phyloP scores from a whole-genome alignment of 2,329 filamentous ascomycete species.

The Lecanosticta acicola region DNA sequence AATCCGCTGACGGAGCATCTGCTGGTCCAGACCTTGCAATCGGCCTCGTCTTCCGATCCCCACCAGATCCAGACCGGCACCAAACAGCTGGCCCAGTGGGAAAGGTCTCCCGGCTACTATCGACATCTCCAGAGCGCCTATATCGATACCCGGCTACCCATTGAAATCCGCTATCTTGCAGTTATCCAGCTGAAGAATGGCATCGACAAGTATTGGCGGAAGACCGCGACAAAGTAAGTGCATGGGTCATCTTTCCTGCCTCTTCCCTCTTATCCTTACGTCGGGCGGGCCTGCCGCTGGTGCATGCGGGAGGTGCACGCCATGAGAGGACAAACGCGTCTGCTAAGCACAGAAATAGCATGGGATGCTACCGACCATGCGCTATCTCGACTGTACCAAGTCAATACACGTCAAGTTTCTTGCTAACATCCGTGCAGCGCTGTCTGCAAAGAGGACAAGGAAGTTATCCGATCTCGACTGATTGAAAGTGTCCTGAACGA shows the following conservation, averaged over 20 bases:
- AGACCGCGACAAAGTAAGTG: conserved; percentile 60
- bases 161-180: conserved; percentile 78
- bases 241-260: background rate
- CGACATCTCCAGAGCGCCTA: conserved; percentile 59
- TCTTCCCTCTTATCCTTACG: too few species aligned
- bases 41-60: conserved; percentile 44
- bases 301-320: too few species aligned
- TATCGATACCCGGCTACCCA: conserved; percentile 68
- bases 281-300: too few species aligned
- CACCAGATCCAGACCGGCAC: conserved; percentile 48
- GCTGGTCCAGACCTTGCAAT: conserved; percentile 45
- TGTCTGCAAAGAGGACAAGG: conserved; percentile 65
- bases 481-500: conserved; percentile 74
- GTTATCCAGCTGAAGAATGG: conserved; percentile 96
- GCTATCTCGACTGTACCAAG: too few species aligned
- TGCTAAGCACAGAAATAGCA: too few species aligned
- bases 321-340: too few species aligned
- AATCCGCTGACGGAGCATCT: conserved; percentile 49
- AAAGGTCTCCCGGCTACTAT: conserved; percentile 44
- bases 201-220: conserved; percentile 91
- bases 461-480: conserved; percentile 66
- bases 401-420: too few species aligned
- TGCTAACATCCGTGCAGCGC: conserved; percentile 38
- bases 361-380: too few species aligned
- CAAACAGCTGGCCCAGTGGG: conserved; percentile 49